Base-by-base conservation (phyloP, 805 yeast genomes). In the Schwanniomyces pseudopolymorphus region DNA sequence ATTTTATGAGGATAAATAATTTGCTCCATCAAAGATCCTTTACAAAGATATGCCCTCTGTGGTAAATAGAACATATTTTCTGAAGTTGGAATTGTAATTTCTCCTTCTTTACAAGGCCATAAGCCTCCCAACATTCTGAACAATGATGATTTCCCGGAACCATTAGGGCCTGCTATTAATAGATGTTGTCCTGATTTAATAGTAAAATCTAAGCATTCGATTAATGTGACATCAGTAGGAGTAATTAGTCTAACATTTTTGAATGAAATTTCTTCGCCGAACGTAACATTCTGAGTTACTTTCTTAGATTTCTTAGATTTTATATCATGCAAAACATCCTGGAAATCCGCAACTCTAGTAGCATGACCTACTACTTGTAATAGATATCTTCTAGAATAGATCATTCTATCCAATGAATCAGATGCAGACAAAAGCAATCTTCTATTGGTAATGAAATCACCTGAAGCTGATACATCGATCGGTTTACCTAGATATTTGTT, bases 91-190 rank as follows among this genome's bases (percentile, higher is more conserved):
- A 87, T 80, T 5, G 77, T 77, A 33, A 88, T 76, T 20, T 67
- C 62, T 10, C 84, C 84, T 10, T 69, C 64, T 39, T 77, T 72
- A 17, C 90, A 84, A 2, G 94, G 96, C 98, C 98, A 91, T 54
- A 91, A 74, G 0, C 97, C 97, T 45, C 97, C 97, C 40, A 91
- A 76, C 58, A 91, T 80, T 60, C 98, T 79, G 65, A 91, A 91
- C 47, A 91, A 70, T 0, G 97, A 91, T 0, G 97, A 90, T 67
- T 91, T 91, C 22, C 98, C 98, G 52, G 96, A 87, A 1, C 98
- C 98, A 60, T 91, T 91, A 11, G 97, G 97, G 0, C 98, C 98
- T 8, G 92, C 90, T 61, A 91, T 90, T 44, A 91, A 74, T 42
- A 91, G 72, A 65, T 91, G 94, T 43, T 90, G 84, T 28, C 97